phyloP scores from a whole-genome alignment of 2,329 filamentous ascomycete species.

The Paracorniculantispora psalliotae region DNA sequence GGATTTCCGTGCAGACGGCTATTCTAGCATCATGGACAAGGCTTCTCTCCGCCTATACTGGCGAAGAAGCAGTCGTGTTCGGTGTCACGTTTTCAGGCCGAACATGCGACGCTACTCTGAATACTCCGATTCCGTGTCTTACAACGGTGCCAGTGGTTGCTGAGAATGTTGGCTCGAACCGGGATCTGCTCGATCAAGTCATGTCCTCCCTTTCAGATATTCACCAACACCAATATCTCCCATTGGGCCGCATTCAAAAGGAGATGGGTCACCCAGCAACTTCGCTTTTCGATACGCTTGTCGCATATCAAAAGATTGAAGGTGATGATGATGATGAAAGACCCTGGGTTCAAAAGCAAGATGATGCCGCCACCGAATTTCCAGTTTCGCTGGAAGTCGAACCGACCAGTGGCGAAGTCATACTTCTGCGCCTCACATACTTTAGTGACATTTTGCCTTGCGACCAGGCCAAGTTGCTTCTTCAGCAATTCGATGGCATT shows the following conservation, averaged over 20 bases:
- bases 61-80: slow-evolving; percentile 69
- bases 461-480: slow-evolving; percentile 61
- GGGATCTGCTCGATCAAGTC: slow-evolving; percentile 54
- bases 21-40: slow-evolving; percentile 75
- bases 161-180: slow-evolving; percentile 49
- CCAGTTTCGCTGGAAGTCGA: slow-evolving; percentile 76
- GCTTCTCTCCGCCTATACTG: slow-evolving; percentile 69
- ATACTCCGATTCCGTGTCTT: slow-evolving; percentile 70
- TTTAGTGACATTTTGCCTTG: slow-evolving; percentile 58
- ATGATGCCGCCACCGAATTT: slow-evolving; percentile 70
- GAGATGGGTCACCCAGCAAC: slow-evolving; percentile 62
- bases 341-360: slow-evolving; percentile 58
- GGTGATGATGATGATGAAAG: slow-evolving; percentile 16
- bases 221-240: slow-evolving; percentile 65
- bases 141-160: slow-evolving; percentile 71
- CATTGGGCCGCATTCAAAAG: slow-evolving; percentile 67
- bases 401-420: slow-evolving; percentile 38
- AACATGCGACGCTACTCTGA: slow-evolving; percentile 52
- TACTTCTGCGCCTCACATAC: slow-evolving; percentile 64
- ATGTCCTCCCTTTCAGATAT: slow-evolving; percentile 61
- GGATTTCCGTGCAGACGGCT: slow-evolving; percentile 71
- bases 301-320: slow-evolving; percentile 70
- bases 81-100: slow-evolving; percentile 77
- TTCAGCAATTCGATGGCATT: slow-evolving; percentile 66
- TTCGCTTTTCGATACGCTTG: slow-evolving; percentile 74